Evolutionary conservation across 306 rosid species (phyloP).

Genomic region (Prunus fruticosa): DNA sequence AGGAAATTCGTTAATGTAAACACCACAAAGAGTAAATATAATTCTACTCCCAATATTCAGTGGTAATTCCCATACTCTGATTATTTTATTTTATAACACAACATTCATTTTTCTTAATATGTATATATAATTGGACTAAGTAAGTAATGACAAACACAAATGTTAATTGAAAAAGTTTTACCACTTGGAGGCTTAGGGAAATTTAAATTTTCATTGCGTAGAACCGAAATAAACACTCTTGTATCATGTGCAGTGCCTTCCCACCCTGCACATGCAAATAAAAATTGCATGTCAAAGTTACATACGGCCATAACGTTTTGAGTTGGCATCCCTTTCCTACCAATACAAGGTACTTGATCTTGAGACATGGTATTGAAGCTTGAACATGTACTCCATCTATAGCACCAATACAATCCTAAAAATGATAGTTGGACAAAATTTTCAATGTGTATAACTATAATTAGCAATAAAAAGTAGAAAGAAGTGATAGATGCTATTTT

Average conservation of each 20-base stretch:
- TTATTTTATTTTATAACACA: too few relatives aligned
- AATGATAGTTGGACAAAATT: neutral
- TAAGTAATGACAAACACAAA: neutral
- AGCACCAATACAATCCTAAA: neutral
- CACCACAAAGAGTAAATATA: too few relatives aligned
- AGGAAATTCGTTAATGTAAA: too few relatives aligned
- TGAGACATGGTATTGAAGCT: neutral
- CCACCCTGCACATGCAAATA: neutral
- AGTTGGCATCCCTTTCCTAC: neutral
- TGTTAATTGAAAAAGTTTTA: neutral
- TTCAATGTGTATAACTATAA: too few relatives aligned
- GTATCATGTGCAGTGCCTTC: neutral
- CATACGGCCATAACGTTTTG: neutral
- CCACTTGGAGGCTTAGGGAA: conserved; percentile 5
- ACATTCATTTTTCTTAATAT: too few relatives aligned
- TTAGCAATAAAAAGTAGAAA: too few relatives aligned
- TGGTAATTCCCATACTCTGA: too few relatives aligned
- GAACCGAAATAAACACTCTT: neutral
- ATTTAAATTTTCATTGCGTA: neutral
- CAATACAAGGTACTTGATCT: neutral
- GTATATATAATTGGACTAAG: too few relatives aligned
- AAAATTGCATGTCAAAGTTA: conserved; percentile 3
- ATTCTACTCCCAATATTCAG: too few relatives aligned
- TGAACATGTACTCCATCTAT: neutral
- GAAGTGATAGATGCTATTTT: too few relatives aligned